Percentiles rank a stretch among this genome's conserved stretches.
Evolutionary conservation across 2,329 filamentous ascomycete genomes (phyloP).

Genomic region (Fusarium phyllophilum): DNA sequence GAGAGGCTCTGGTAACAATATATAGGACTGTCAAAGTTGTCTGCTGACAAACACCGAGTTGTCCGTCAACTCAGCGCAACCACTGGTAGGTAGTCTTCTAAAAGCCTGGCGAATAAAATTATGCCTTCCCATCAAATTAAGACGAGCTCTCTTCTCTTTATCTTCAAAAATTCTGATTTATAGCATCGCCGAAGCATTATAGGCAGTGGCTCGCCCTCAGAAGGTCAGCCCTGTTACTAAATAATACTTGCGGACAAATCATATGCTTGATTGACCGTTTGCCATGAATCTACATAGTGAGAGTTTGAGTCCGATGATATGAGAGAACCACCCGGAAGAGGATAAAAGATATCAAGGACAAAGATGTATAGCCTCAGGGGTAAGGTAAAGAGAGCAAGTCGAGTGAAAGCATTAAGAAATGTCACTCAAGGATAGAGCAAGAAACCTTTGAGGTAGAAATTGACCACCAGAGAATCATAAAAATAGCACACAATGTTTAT

Average conservation of each 20-base stretch:
- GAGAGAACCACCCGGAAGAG: too few species aligned
- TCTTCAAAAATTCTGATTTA: background rate
- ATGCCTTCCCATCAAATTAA: background rate
- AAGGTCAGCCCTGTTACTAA: too few species aligned
- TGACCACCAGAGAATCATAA: accelerated
- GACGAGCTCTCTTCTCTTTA: accelerated
- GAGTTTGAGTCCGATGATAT: too few species aligned
- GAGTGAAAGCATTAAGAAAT: background rate
- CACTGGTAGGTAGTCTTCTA: background rate
- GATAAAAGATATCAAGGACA: too few species aligned
- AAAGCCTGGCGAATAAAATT: background rate
- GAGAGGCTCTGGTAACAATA: background rate
- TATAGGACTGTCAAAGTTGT: background rate
- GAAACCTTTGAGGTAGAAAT: background rate
- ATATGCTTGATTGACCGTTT: background rate
- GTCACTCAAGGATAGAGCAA: background rate
- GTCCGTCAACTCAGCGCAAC: background rate
- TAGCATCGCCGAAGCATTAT: background rate
- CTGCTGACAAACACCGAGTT: background rate
- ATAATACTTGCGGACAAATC: background rate
- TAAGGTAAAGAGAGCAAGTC: background rate
- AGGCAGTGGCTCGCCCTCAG: background rate
- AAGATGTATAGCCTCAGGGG: background rate
- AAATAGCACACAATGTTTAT: accelerated
- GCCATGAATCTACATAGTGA: background rate